Base-by-base conservation (phyloP, 129 eudicot species). In the Escallonia herrerae region DNA sequence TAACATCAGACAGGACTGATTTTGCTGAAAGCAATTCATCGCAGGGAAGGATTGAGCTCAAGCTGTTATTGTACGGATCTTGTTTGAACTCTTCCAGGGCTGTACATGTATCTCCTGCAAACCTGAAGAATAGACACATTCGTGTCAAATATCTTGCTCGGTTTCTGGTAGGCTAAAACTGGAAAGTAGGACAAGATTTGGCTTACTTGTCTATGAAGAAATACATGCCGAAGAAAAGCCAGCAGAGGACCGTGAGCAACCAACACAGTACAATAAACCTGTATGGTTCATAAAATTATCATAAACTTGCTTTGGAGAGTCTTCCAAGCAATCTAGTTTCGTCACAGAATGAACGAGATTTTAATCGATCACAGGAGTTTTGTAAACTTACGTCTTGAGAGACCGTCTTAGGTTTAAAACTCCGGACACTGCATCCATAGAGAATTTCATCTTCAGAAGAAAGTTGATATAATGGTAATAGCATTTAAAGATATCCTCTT, bases 11-110 rank as follows among this genome's bases (percentile, higher is more conserved):
- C 15, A 91, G 83, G 65, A 73, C 76, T 1, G 85, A 65, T 78
- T 51, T 71, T 14, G 96, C 90, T 15, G 97, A 84, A 68, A 82
- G 86, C 75, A 91, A 64, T 13, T 91, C 75, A 12, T 87, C 84
- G 58, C 97, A 91, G 12, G 97, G 97, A 56, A 91, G 89, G 69
- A 91, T 85, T 65, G 90, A 82, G 75, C 96, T 87, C 81, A 91
- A 75, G 78, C 96, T 91, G 67, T 89, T 91, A 81, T 87, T 85
- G 69, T 91, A 88, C 15, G 97, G 97, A 81, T 87, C 68, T 67
- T 69, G 74, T 70, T 77, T 84, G 77, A 91, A 91, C 42, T 86
- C 79, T 42, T 85, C 80, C 3, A 91, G 76, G 12, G 96, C 96
- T 4, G 86, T 85, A 72, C 97, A 91, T 4, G 97, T 83, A 73